Base-by-base conservation (phyloP, 2,329 filamentous ascomycete species). In the Verticillium longisporum region DNA sequence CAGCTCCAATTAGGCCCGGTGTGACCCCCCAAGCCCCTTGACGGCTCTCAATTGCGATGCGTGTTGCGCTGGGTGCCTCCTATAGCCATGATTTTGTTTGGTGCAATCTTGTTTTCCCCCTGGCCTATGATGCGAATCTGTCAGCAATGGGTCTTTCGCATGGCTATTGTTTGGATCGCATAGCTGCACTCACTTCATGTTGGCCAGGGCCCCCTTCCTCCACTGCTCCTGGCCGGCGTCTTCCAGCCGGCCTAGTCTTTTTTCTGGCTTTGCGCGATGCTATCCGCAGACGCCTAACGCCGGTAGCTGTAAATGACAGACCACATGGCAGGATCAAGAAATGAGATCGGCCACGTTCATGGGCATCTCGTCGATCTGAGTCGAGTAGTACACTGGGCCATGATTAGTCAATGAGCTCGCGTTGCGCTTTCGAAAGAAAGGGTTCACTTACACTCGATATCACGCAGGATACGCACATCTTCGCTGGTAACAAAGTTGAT, bases 401-500 rank as follows among this genome's bases (percentile, higher is more conserved):
- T 57, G 18, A 64, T 81, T 65, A 81, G 78, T 61, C 61, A 2
- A 58, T 26, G 26, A 26, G 26, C 26, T 26, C 26, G 26, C 26
- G 26, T 26, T 26, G 26, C 26, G 26, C 26, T 26, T 26, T 26
- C 26, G 3, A 26, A 26, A 26, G 26, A 4, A 26, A 26, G 26
- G 6, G 11, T 60, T 60, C 38, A 82, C 88, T 77, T 80, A 93
- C 89, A 80, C 80, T 99, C 95, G 71, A 99, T 99, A 74, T 99
- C 95, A 68, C 95, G 88, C 70, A 99, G 83, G 73, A 99, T 99
- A 73, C 95, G 90, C 63, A 99, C 95, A 74, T 99, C 95, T 70
- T 99, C 95, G 72, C 91, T 96, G 2, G 95, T 99, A 67, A 99
- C 95, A 72, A 99, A 99, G 82, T 99, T 99, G 83, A 99, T 99